phyloP scores from a whole-genome alignment of 23 red algal species.

The Gracilaria gracilis region DNA sequence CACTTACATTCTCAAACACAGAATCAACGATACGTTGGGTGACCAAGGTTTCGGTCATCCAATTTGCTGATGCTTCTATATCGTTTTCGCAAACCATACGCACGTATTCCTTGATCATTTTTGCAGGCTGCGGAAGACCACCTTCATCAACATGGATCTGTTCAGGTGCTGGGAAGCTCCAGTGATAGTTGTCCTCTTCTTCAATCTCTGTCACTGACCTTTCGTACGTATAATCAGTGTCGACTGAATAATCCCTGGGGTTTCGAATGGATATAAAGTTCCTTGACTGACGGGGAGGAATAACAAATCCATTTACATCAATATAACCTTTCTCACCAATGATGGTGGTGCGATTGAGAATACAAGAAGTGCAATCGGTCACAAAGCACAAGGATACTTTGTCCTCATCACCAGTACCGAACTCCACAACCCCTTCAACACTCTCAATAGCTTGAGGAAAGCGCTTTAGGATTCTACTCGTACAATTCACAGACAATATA shows the following conservation, averaged over 20 bases:
- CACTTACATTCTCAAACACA: constrained; percentile 32
- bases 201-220: constrained; percentile 23
- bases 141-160: constrained; percentile 15
- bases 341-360: constrained; percentile 29
- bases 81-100: constrained; percentile 52
- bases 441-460: constrained; percentile 5
- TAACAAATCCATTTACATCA: constrained; percentile 66
- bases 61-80: constrained; percentile 7
- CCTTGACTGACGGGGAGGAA: constrained; percentile 38
- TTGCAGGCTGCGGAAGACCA: constrained; percentile 33
- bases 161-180: constrained; percentile 24
- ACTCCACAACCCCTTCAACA: constrained; percentile 36
- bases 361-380: constrained; percentile 36
- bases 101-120: constrained; percentile 64
- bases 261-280: constrained; percentile 12
- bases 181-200: constrained; percentile 26
- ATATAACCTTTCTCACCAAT: constrained; percentile 59
- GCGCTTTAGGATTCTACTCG: background rate
- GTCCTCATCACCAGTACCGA: constrained; percentile 31
- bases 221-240: background rate
- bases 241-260: background rate
- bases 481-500: constrained; percentile 15
- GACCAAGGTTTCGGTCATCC: constrained; percentile 47
- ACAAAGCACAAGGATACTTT: constrained; percentile 56
- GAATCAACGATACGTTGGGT: constrained; percentile 63